Evolutionary conservation across 2,329 filamentous ascomycete species (phyloP), one percentile per base, ranked within the genome.

Genomic region (Ophiocordyceps polyrhachis-furcata): DNA sequence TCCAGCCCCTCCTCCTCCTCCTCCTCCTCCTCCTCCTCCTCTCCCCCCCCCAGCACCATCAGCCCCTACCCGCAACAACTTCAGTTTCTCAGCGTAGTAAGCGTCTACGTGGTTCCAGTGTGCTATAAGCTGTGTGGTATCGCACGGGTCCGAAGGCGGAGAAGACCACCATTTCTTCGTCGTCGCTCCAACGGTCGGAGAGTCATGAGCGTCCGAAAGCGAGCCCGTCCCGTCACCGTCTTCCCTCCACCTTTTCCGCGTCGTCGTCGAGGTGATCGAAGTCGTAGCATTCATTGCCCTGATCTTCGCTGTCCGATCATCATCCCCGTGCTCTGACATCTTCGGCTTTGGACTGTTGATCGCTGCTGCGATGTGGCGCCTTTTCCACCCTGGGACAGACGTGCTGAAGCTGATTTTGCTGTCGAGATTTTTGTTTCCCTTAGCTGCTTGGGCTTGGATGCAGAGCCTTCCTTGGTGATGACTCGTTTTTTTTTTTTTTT

Each of bases 111-210:
- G 58, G 19, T 52, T 49, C 47, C 67, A 63, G 21, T 65, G 66
- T n/a, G 63, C 61, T n/a, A 55, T 53, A 20, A 74, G 61, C 56
- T 70, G 62, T 45, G 63, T 60, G 51, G 73, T 64, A 60, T 73
- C 61, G 54, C 69, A 64, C 13, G 68, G 69, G 35, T 71, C 62
- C 21, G 63, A 56, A 5, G 62, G 56, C 53, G 35, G 15, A 1
- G 15, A 1, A 3, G 19, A 25, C 40, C 21, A 25, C 20, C 20
- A 25, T 25, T 21, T 15, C n/a, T 13, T 12, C 19, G 40, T 25
- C 14, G 19, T 11, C 14, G 19, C 20, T 13, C 20, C 40, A 1
- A 23, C 15, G 2, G 35, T 38, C 1, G 35, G 21, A 9, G 40
- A 41, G 12, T 25, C 37, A n/a, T 20, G 5, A 3, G 2, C n/a